Evolutionary conservation across 352 stramenopile species (phyloP).

Genomic region (Phytopythium sindhum): DNA sequence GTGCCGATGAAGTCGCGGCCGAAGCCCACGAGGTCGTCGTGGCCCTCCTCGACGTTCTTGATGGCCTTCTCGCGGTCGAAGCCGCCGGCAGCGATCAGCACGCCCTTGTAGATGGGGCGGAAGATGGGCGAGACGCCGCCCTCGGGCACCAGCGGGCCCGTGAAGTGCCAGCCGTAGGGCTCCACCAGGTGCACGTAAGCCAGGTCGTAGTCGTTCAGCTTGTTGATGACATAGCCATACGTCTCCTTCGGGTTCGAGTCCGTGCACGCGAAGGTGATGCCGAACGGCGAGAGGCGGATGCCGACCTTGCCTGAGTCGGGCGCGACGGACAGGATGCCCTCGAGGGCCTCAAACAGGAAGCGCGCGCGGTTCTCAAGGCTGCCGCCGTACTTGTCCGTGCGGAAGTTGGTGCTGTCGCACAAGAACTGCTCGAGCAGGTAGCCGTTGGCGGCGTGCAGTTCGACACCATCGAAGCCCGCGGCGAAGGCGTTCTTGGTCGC

Average conservation of each 20-base stretch:
- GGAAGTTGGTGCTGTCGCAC: conserved; percentile 64
- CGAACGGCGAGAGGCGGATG: conserved; percentile 19
- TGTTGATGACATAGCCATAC: conserved; percentile 24
- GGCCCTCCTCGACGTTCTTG: conserved; percentile 23
- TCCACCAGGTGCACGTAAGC: conserved; percentile 41
- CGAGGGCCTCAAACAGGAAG: conserved; percentile 69
- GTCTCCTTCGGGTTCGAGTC: conserved; percentile 27
- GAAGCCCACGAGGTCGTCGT: conserved; percentile 40
- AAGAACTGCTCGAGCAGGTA: conserved; percentile 91
- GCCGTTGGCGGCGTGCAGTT: conserved; percentile 87
- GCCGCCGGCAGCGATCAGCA: conserved; percentile 31
- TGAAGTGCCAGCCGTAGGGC: conserved; percentile 23
- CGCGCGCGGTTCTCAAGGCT: conserved; percentile 71
- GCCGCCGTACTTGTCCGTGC: conserved; percentile 80
- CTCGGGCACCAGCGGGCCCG: conserved; percentile 16
- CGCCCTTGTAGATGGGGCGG: conserved; percentile 35
- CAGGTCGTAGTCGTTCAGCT: conserved; percentile 30
- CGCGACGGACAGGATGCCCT: conserved; percentile 21
- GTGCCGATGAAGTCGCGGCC: conserved; percentile 54
- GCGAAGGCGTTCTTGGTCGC: conserved; percentile 52
- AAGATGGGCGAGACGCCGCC: conserved; percentile 27
- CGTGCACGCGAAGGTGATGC: conserved; percentile 26
- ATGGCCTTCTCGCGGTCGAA: conserved; percentile 29
- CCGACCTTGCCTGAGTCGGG: conserved; percentile 18
- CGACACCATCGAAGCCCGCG: conserved; percentile 89